Base-by-base conservation (phyloP, 495 filamentous ascomycete species). In the Penicillium bovifimosum region DNA sequence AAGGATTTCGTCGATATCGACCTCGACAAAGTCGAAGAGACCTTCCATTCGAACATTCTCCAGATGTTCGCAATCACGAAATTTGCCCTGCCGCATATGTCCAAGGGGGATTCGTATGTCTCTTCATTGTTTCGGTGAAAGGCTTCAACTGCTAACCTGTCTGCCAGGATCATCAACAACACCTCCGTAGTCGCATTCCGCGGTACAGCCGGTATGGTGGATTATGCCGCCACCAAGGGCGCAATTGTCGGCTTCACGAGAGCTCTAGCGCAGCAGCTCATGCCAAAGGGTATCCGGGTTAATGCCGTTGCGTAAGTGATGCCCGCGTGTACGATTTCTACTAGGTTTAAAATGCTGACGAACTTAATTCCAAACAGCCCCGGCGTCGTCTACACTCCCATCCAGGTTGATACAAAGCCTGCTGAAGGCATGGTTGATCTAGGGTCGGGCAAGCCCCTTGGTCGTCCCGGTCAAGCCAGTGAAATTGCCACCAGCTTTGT, bases 201-300 rank as follows among this genome's bases (percentile, higher is more conserved):
- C 16, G 80, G 82, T 6, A 79, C 78, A 2, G 46, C 61, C 2
- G 57, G 60, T 31, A 76, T 85, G 65, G 66, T 84, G 2, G 82
- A 86, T 59, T 85, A 84, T 56, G 68, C 79, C 1, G 65, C 79
- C 7, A 82, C 80, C 6, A 86, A 88, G 64, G 82, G 77, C 14
- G 82, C 80, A n/a, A 82, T 86, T 53, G 71, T 77, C n/a, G 68
- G 76, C 0, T 85, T 85, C 60, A 86, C 84, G 2, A 69, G 76
- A 14, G 65, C 75, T 17, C 64, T 85, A 31, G 76, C 81, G 2
- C 66, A 73, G 47, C 72, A 84, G 20, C 66, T 84, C 14, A 67
- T 75, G 8, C 65, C 76, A 1, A 82, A 80, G 60, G 83, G 81
- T 5, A 86, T 86, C 51, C 67, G 80, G 0, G 82, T 85, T 16